These are phyloP conservation scores for Auricularia cornea DNA, from an alignment of 768 basidiomycete genomes.

Conservation along the genomic window DNA sequence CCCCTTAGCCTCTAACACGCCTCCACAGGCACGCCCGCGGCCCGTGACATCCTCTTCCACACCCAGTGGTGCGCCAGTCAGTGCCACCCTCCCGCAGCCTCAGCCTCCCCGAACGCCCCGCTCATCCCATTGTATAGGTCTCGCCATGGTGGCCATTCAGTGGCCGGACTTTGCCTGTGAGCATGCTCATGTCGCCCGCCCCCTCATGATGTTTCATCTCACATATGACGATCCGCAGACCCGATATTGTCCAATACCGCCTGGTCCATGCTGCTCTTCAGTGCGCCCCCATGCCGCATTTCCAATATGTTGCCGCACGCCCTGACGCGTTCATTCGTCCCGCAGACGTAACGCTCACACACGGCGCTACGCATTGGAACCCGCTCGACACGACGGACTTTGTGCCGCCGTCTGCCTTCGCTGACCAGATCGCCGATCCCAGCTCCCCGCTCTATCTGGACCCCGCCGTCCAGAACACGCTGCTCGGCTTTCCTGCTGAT, in stretches of 20 bases:
- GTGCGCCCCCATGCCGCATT: slow-evolving; percentile 30
- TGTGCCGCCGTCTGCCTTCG: slow-evolving; percentile 61
- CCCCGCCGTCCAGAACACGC: slow-evolving; percentile 51
- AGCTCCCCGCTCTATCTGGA: slow-evolving; percentile 75
- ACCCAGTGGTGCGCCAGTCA: slow-evolving; percentile 75
- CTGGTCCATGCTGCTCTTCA: slow-evolving; percentile 78
- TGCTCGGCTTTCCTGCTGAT: slow-evolving; percentile 62
- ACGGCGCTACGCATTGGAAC: slow-evolving; percentile 53
- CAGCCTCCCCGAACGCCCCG: not conserved
- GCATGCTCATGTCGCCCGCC: slow-evolving; percentile 21
- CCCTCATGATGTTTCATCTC: not conserved
- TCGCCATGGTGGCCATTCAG: slow-evolving; percentile 89
- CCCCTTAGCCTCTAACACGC: not conserved
- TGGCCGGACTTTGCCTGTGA: slow-evolving; percentile 91
- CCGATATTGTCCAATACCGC: slow-evolving; percentile 83
- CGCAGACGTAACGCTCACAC: slow-evolving; percentile 71
- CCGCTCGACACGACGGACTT: slow-evolving; percentile 50
- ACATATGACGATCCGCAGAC: slow-evolving; percentile 38
- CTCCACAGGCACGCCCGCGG: slow-evolving; percentile 71
- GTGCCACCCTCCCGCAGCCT: not conserved
- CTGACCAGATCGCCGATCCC: slow-evolving; percentile 61
- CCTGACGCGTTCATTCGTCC: not conserved
- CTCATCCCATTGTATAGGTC: slow-evolving; percentile 26
- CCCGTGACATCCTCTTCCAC: slow-evolving; percentile 88
- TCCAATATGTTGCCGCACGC: not conserved